phyloP scores from a whole-genome alignment of 2,329 filamentous ascomycete species.

The Fusarium setosum region DNA sequence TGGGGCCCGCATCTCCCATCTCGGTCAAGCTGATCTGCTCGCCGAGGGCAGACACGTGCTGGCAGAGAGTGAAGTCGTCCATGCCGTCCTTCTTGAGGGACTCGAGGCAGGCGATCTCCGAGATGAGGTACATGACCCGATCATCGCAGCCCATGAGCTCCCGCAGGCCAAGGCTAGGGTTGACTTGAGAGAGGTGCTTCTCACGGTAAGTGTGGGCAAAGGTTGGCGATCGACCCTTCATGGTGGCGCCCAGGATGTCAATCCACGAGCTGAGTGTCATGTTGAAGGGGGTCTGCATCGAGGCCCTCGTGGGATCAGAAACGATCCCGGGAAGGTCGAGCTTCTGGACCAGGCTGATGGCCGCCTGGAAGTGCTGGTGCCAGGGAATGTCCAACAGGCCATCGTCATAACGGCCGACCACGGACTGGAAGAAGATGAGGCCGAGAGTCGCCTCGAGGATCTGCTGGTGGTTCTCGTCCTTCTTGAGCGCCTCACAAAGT shows the following conservation, averaged over 20 bases:
- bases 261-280: constrained; percentile 97
- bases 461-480: constrained; percentile 84
- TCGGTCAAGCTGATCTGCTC: constrained; percentile 89
- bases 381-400: constrained; percentile 91
- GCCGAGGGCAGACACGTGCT: constrained; percentile 89
- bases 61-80: constrained; percentile 87
- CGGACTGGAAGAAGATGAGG: constrained; percentile 96
- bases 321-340: constrained; percentile 81
- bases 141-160: constrained; percentile 99
- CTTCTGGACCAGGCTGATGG: constrained; percentile 84
- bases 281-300: constrained; percentile 82
- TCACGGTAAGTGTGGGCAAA: constrained; percentile 97
- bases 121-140: constrained; percentile 96
- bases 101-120: constrained; percentile 96
- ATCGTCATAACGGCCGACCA: constrained; percentile 88
- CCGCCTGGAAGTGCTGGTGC: constrained; percentile 97
- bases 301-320: constrained; percentile 64
- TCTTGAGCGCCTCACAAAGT: constrained; percentile 83
- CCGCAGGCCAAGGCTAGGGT: constrained; percentile 77
- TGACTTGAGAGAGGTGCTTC: constrained; percentile 80
- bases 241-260: constrained; percentile 94
- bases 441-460: constrained; percentile 93
- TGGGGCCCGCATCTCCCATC: constrained; percentile 67
- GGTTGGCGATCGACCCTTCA: constrained; percentile 85
- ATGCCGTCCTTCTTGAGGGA: constrained; percentile 85